Evolutionary conservation across 345 rosid genomes (phyloP).

Genomic region (Lepidium sativum): DNA sequence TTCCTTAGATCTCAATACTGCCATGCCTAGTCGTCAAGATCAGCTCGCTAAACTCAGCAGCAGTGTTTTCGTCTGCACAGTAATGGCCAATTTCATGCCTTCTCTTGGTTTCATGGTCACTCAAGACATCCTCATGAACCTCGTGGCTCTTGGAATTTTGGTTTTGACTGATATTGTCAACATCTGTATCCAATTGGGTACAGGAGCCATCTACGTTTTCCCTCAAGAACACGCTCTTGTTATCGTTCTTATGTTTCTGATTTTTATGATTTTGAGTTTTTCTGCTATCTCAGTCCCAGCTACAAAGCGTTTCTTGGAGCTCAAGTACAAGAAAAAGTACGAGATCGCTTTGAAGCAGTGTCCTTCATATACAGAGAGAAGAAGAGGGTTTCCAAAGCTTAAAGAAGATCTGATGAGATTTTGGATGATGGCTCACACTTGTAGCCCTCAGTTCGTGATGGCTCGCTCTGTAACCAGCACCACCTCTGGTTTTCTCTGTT

Average conservation of each 20-base stretch:
- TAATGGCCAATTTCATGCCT: constrained; percentile 79
- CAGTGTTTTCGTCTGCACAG: constrained; percentile 55
- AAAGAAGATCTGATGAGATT: constrained; percentile 53
- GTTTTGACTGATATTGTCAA: constrained; percentile 61
- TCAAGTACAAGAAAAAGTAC: constrained; percentile 49
- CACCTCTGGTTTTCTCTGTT: constrained; percentile 75
- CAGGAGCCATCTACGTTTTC: constrained; percentile 62
- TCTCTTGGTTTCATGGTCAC: constrained; percentile 70
- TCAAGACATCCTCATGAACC: constrained; percentile 42
- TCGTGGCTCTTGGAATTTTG: constrained; percentile 60
- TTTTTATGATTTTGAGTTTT: constrained; percentile 48
- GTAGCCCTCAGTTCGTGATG: constrained; percentile 78
- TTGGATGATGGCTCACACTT: constrained; percentile 91
- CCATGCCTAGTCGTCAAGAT: constrained; percentile 73
- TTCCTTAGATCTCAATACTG: constrained; percentile 78
- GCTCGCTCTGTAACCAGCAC: constrained; percentile 72
- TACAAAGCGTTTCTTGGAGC: constrained; percentile 42
- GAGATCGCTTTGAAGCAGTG: constrained; percentile 44
- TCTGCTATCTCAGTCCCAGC: constrained; percentile 52
- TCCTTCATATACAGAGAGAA: constrained; percentile 17
- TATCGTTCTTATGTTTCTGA: constrained; percentile 49
- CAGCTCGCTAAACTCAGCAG: constrained; percentile 92
- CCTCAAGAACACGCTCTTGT: constrained; percentile 53
- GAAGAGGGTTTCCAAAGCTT: constrained; percentile 30
- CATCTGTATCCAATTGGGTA: constrained; percentile 62